These are phyloP conservation scores for Xylaria sp. DNA, from an alignment of 2,329 filamentous ascomycete species.

Conservation along the genomic window DNA sequence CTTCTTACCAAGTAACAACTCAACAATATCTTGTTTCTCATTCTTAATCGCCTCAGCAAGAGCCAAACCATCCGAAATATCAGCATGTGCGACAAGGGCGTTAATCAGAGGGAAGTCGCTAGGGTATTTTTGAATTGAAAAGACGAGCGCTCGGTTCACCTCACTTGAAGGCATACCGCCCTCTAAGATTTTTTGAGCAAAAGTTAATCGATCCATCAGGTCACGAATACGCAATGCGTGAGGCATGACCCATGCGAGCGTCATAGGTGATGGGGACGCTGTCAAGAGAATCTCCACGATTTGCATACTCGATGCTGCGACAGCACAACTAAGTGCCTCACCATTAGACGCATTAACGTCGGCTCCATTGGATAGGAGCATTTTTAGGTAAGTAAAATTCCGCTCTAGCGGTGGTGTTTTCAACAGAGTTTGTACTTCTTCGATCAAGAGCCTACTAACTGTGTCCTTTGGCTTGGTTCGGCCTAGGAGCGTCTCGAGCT, in stretches of 20 bases:
- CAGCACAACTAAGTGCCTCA: constrained; percentile 62
- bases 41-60: constrained; percentile 59
- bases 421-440: constrained; percentile 62
- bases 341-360: constrained; percentile 66
- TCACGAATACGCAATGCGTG: constrained; percentile 64
- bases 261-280: constrained; percentile 54
- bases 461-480: constrained; percentile 57
- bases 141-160: constrained; percentile 63
- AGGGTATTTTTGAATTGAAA: constrained; percentile 61
- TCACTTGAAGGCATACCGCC: constrained; percentile 61
- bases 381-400: constrained; percentile 58
- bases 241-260: constrained; percentile 63
- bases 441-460: constrained; percentile 59
- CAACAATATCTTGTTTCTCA: constrained; percentile 59
- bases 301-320: constrained; percentile 58
- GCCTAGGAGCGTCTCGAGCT: constrained; percentile 61
- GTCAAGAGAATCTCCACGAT: constrained; percentile 63
- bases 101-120: constrained; percentile 62
- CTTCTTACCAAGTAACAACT: constrained; percentile 57
- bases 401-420: constrained; percentile 53
- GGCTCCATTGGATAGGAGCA: constrained; percentile 63
- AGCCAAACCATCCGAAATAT: constrained; percentile 63
- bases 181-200: constrained; percentile 62
- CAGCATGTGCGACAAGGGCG: constrained; percentile 58
- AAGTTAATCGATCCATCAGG: constrained; percentile 61